Conservation (phyloP, 116 monocot species). For the Trichopus zeylanicus region DNA sequence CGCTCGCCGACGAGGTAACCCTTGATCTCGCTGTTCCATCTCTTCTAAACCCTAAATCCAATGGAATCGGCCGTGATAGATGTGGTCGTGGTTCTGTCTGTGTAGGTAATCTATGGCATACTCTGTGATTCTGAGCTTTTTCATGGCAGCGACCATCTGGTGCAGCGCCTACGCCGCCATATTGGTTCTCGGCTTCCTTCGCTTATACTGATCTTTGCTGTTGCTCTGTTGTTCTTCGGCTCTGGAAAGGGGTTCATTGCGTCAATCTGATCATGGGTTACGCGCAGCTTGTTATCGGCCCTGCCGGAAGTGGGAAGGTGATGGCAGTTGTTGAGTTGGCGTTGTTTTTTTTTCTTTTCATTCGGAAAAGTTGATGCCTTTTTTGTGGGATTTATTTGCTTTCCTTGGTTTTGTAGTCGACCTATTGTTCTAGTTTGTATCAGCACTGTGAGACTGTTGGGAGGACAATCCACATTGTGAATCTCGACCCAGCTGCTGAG, state of each 20-base stretch:
- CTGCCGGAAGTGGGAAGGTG: slow-evolving; percentile 96
- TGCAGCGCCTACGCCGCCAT: slow-evolving; percentile 25
- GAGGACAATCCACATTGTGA: slow-evolving; percentile 76
- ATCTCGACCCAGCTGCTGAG: slow-evolving; percentile 92
- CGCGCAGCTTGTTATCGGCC: slow-evolving; percentile 91
- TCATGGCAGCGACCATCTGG: slow-evolving; percentile 37
- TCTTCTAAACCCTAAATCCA: too few species aligned
- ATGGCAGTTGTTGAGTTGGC: not conserved
- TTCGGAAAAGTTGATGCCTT: not conserved
- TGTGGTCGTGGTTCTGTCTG: not conserved
- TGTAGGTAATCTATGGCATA: not conserved
- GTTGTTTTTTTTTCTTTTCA: not conserved
- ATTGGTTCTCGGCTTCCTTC: slow-evolving; percentile 13
- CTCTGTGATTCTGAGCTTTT: slow-evolving; percentile 7
- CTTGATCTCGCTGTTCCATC: too few species aligned
- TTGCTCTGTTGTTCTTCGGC: not conserved
- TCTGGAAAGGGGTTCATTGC: not conserved
- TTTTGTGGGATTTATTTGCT: not conserved
- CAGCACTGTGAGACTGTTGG: slow-evolving; percentile 67
- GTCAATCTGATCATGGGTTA: slow-evolving; percentile 57
- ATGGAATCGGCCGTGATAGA: too few species aligned
- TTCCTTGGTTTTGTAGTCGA: slow-evolving; percentile 41
- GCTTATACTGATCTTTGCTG: slow-evolving; percentile 6
- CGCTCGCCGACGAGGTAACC: too few species aligned
- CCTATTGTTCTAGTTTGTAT: slow-evolving; percentile 86